phyloP scores from a whole-genome alignment of 148 eudicot genomes.

The Chenopodium berlandieri region DNA sequence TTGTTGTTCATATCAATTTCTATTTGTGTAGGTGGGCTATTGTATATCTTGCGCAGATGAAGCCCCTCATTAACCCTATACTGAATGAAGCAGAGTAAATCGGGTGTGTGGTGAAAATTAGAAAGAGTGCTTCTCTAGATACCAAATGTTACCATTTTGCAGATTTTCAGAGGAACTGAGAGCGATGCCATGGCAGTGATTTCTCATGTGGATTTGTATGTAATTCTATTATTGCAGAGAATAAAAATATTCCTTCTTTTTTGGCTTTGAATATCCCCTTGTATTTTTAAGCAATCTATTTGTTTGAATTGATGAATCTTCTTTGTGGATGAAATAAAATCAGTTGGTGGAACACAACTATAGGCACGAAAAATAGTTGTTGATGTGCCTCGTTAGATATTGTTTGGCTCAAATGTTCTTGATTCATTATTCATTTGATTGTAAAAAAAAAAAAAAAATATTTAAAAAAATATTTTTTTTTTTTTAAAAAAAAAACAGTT shows the following conservation, averaged over 20 bases:
- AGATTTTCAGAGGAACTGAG: conserved; percentile 23
- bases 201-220: conserved; percentile 40
- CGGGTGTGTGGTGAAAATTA: conserved; percentile 16
- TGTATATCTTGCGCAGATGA: conserved; percentile 93
- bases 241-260: conserved; percentile 21
- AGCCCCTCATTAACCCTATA: conserved; percentile 93
- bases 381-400: too few relatives aligned
- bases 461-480: too few relatives aligned
- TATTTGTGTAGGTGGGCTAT: conserved; percentile 85
- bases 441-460: too few relatives aligned
- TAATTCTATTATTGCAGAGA: conserved; percentile 31
- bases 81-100: conserved; percentile 70
- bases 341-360: conserved; percentile 10
- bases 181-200: conserved; percentile 9
- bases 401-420: too few relatives aligned
- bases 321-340: conserved; percentile 30
- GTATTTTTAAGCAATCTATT: conserved; percentile 22
- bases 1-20: not conserved
- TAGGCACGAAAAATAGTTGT: not conserved
- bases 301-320: conserved; percentile 28
- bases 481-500: too few relatives aligned
- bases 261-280: not conserved
- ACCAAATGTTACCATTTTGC: conserved; percentile 27
- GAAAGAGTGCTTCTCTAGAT: conserved; percentile 24
- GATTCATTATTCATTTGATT: too few relatives aligned